Conservation (phyloP, 2,329 filamentous ascomycete genomes). For the Ophiobolus disseminans region DNA sequence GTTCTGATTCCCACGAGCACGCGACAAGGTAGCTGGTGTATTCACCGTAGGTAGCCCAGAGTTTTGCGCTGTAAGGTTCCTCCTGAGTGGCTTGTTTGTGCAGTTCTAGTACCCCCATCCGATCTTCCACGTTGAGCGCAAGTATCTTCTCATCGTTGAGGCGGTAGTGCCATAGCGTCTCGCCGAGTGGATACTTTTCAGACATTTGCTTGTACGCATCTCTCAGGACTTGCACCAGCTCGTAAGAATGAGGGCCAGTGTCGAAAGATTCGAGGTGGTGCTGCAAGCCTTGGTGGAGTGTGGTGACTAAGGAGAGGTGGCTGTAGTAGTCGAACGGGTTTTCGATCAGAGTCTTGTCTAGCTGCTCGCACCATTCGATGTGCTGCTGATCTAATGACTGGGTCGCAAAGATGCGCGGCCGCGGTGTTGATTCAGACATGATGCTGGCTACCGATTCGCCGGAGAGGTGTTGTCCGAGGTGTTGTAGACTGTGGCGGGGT, state of each 20-base stretch:
- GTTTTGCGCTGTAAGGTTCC: slow-evolving; percentile 74
- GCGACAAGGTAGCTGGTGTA: slow-evolving; percentile 76
- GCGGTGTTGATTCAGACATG: slow-evolving; percentile 56
- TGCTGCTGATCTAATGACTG: slow-evolving; percentile 53
- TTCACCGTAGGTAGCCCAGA: slow-evolving; percentile 81
- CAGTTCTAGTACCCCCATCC: slow-evolving; percentile 73
- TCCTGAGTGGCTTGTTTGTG: slow-evolving; percentile 73
- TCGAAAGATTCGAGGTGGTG: slow-evolving; percentile 46
- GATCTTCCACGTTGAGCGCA: slow-evolving; percentile 68
- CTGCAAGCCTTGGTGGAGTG: slow-evolving; percentile 58
- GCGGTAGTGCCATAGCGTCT: slow-evolving; percentile 79
- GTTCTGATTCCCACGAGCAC: slow-evolving; percentile 64
- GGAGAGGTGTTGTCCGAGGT: slow-evolving; percentile 49
- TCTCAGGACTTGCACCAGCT: slow-evolving; percentile 54
- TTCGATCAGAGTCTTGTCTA: slow-evolving; percentile 53
- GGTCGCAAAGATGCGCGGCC: slow-evolving; percentile 53
- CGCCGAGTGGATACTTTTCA: slow-evolving; percentile 72
- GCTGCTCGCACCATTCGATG: slow-evolving; percentile 52
- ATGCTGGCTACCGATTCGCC: slow-evolving; percentile 54
- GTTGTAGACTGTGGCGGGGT: slow-evolving; percentile 28
- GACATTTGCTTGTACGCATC: slow-evolving; percentile 66
- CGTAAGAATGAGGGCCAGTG: slow-evolving; percentile 51
- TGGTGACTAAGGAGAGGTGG: slow-evolving; percentile 56
- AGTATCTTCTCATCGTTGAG: slow-evolving; percentile 73
- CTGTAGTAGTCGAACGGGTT: slow-evolving; percentile 59